Evolutionary conservation across 1,284 basidiomycete genomes (phyloP).

Genomic region (Fomitopsis pinicola): DNA sequence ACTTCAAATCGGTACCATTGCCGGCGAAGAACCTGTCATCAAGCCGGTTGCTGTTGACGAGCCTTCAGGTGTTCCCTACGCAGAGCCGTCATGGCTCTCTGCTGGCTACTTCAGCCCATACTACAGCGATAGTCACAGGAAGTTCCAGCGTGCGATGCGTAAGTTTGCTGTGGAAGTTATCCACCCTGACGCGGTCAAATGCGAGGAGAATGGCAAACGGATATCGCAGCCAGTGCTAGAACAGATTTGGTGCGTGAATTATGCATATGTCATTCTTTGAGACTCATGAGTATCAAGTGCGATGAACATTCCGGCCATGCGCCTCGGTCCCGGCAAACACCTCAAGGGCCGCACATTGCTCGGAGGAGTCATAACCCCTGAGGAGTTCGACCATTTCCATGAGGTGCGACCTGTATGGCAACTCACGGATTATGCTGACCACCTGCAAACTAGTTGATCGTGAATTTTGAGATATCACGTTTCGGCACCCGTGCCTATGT

Average conservation of each 20-base stretch:
- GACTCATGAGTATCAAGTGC: conserved; percentile 35
- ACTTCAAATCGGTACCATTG: conserved; percentile 76
- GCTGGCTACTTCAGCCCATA: conserved; percentile 81
- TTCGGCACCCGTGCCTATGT: conserved; percentile 82
- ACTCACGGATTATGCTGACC: neutral
- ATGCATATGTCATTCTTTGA: neutral
- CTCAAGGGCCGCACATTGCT: conserved; percentile 84
- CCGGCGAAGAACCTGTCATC: conserved; percentile 62
- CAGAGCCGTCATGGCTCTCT: conserved; percentile 86
- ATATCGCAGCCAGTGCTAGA: conserved; percentile 74
- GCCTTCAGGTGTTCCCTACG: conserved; percentile 80
- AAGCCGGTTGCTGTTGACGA: conserved; percentile 60
- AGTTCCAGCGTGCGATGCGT: conserved; percentile 63
- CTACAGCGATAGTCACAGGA: conserved; percentile 70
- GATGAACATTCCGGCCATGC: conserved; percentile 86
- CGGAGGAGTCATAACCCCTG: conserved; percentile 81
- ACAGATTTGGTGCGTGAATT: conserved; percentile 54
- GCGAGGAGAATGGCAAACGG: conserved; percentile 79
- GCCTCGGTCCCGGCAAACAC: conserved; percentile 86
- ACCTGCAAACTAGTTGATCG: conserved; percentile 50
- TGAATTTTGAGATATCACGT: conserved; percentile 85
- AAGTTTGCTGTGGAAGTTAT: conserved; percentile 64
- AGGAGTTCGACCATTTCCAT: conserved; percentile 85
- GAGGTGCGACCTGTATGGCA: conserved; percentile 39
- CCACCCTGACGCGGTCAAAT: conserved; percentile 57